A percentile compares a stretch with the other conserved stretches of the same genome.
These are phyloP conservation scores for Aspergillus fijiensis DNA, from an alignment of 2,329 filamentous ascomycete species.

Conservation along the genomic window DNA sequence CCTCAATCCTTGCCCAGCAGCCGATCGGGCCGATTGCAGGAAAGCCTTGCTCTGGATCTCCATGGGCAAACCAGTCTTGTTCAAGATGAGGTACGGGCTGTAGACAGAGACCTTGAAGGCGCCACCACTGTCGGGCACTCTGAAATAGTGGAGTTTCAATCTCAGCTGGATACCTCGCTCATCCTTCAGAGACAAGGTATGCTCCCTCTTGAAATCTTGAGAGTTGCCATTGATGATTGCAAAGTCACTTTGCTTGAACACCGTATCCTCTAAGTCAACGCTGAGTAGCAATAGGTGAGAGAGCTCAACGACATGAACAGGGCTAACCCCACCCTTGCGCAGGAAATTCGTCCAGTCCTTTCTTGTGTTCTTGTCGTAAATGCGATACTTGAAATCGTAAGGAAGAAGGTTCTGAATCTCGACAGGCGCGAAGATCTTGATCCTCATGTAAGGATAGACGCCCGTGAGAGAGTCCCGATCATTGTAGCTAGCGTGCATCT, in stretches of 20 bases:
- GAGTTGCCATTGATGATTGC: constrained; percentile 91
- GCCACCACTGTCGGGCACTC: constrained; percentile 85
- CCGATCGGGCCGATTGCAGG: constrained; percentile 75
- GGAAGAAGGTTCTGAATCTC: constrained; percentile 93
- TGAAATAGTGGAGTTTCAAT: constrained; percentile 85
- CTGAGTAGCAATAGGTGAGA: constrained; percentile 91
- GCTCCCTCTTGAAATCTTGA: constrained; percentile 84
- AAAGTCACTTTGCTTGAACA: constrained; percentile 93
- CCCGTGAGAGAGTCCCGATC: constrained; percentile 77
- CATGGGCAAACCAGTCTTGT: constrained; percentile 89
- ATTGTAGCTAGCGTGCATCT: constrained; percentile 84
- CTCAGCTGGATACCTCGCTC: constrained; percentile 75
- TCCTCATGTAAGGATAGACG: constrained; percentile 90
- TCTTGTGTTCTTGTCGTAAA: constrained; percentile 97
- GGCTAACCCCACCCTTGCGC: constrained; percentile 92
- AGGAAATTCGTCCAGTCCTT: constrained; percentile 99
- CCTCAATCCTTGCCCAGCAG: constrained; percentile 74
- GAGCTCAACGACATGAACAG: constrained; percentile 93
- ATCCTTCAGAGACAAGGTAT: constrained; percentile 77
- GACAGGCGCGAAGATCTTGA: constrained; percentile 87
- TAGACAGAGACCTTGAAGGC: constrained; percentile 95
- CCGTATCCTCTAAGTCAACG: constrained; percentile 93
- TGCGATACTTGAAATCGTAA: constrained; percentile 98
- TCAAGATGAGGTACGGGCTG: constrained; percentile 90
- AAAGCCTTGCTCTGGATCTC: constrained; percentile 86